Base-by-base conservation (phyloP, 129 eudicot species). In the Silybum marianum region DNA sequence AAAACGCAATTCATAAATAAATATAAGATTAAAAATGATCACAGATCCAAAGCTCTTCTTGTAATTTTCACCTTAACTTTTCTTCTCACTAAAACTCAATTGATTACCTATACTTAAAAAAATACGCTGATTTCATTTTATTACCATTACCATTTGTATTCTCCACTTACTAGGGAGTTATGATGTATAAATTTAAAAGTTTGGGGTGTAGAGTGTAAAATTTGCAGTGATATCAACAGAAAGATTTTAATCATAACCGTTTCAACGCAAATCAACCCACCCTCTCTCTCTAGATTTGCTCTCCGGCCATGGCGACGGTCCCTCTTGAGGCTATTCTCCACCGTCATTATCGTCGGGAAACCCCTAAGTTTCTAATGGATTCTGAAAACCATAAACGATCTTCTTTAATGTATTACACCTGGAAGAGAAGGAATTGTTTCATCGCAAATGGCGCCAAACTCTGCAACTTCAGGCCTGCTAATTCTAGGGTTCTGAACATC, bases 261-360 rank as follows among this genome's bases (percentile, higher is more conserved):
- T 40, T 26, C 36, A 30, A 68, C 19, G 9, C 66, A 58, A 58
- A 58, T 18, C 66, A 58, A n/a, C 21, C 63, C 63, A 4, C 18
- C 16, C 7, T 48, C 62, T 48, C n/a, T 48, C 23, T 58, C 66
- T 58, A 58, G 66, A 58, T 58, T n/a, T 58, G 23, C 66, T 58
- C 66, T 58, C 66, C 66, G 23, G 0, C 66, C 66, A 87, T 87
- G 91, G 78, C 89, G 19, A 78, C 75, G 23, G 69, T 87, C 16
- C 71, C 83, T 19, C 21, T 83, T 30, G 81, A 79, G 71, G 85
- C 90, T 28, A 76, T 87, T 74, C 24, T 81, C 62, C 85, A 74
- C 80, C 66, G 66, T 19, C 88, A 77, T 65, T 25, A 40, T 80
- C 72, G 54, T 76, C 22, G 77, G 13, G 72, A 84, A 21, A 9